phyloP scores from a whole-genome alignment of 108 stramenopile genomes.

The Chaetoceros muelleri region DNA sequence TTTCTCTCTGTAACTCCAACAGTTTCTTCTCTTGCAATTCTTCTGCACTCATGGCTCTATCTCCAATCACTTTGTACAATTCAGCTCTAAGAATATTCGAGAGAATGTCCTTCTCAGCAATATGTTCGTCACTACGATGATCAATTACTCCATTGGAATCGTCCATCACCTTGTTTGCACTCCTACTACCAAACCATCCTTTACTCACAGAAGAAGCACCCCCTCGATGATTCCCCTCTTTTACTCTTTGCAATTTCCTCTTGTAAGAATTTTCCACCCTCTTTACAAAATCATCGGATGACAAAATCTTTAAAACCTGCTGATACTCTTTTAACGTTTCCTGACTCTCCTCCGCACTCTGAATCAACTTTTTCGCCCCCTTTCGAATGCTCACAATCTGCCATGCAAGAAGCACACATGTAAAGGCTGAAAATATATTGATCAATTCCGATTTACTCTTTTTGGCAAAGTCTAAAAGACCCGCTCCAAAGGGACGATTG shows the following conservation, averaged over 20 bases:
- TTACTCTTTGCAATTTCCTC: neutral
- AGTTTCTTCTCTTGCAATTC: neutral
- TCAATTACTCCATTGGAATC: neutral
- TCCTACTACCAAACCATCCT: neutral
- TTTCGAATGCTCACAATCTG: constrained; percentile 25
- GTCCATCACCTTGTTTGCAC: neutral
- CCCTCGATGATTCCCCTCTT: neutral
- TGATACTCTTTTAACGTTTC: neutral
- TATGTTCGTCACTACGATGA: no score
- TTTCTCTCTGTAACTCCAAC: neutral
- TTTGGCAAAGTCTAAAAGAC: constrained; percentile 20
- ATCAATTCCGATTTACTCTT: constrained; percentile 23
- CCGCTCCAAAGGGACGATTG: constrained; percentile 12
- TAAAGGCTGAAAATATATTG: constrained; percentile 36
- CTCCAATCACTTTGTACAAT: neutral
- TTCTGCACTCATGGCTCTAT: neutral
- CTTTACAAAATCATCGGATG: neutral
- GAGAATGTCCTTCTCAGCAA: neutral
- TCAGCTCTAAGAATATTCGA: neutral
- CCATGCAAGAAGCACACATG: constrained; percentile 30
- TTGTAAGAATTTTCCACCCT: neutral
- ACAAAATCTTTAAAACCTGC: neutral
- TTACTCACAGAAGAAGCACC: no score
- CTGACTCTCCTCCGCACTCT: neutral
- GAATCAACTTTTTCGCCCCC: constrained; percentile 16